Evolutionary conservation across 805 yeast species (phyloP).

Genomic region (Suhomyces sp.): DNA sequence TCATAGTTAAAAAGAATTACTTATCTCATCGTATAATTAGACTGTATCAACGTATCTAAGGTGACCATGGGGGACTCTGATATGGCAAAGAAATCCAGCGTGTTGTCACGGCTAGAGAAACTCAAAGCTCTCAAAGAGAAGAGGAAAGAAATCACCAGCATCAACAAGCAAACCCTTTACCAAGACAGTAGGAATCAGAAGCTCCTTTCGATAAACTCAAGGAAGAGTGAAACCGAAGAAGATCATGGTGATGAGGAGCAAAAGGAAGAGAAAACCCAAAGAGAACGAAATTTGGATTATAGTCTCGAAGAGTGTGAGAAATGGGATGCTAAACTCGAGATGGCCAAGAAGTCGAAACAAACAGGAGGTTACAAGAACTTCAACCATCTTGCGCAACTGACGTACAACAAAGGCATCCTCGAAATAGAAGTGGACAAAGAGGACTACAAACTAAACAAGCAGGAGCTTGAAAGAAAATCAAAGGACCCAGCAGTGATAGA

Average conservation of each 20-base stretch:
- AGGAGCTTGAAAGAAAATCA: slow-evolving; percentile 4
- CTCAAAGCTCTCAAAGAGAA: slow-evolving; percentile 16
- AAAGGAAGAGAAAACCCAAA: slow-evolving; percentile 4
- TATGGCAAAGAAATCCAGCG: no score
- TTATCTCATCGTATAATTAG: no score
- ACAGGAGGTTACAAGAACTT: slow-evolving; percentile 49
- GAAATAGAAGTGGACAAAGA: slow-evolving; percentile 38
- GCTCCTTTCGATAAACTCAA: slow-evolving; percentile 31
- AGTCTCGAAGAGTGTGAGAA: slow-evolving; percentile 63
- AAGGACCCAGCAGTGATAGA: slow-evolving; percentile 9
- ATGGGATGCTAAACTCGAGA: slow-evolving; percentile 49
- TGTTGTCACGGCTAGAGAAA: slow-evolving; percentile 10
- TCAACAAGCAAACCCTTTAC: slow-evolving; percentile 18
- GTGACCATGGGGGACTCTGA: no score
- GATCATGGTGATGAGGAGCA: slow-evolving; percentile 1
- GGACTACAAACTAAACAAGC: slow-evolving; percentile 41
- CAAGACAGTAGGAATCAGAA: slow-evolving; percentile 17
- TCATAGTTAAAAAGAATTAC: no score
- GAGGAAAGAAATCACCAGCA: slow-evolving; percentile 15
- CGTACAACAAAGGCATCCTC: slow-evolving; percentile 55
- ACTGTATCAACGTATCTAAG: no score
- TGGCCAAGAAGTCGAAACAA: slow-evolving; percentile 16
- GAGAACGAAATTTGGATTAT: slow-evolving; percentile 16
- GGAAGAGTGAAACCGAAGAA: slow-evolving; percentile 30
- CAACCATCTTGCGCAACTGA: slow-evolving; percentile 55